These are phyloP conservation scores for Protomyces arabidopsidicola DNA, from an alignment of 1,139 yeast genomes.

Conservation along the genomic window DNA sequence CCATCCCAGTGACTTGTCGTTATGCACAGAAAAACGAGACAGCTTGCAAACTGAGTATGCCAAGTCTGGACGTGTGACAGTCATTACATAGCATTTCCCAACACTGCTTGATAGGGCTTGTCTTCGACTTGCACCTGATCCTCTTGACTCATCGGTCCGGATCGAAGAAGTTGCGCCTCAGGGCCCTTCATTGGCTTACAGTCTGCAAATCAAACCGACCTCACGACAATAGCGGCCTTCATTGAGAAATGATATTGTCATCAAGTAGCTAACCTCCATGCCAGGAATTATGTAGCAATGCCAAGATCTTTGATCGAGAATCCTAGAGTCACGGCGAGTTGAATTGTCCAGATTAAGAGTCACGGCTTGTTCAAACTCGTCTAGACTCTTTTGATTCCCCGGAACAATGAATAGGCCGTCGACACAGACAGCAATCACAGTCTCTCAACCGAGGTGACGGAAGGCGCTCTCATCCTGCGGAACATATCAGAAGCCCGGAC, in stretches of 20 bases:
- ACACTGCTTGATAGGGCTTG: not conserved
- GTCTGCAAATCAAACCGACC: no score
- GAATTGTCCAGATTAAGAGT: no score
- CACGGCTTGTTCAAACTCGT: no score
- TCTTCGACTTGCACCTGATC: no score
- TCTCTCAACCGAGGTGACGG: not conserved
- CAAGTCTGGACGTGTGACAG: slow-evolving; percentile 30
- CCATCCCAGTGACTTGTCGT: slow-evolving; percentile 19
- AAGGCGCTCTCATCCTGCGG: not conserved
- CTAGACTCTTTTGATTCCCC: not conserved
- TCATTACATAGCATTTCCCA: not conserved
- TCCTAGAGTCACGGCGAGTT: no score
- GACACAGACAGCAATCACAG: not conserved
- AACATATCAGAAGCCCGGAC: not conserved
- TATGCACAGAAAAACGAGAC: slow-evolving; percentile 18
- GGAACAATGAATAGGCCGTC: not conserved
- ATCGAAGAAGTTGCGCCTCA: not conserved
- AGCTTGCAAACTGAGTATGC: slow-evolving; percentile 29
- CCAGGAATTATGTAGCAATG: no score
- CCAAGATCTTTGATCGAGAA: no score
- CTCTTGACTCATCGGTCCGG: no score
- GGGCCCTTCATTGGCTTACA: no score
- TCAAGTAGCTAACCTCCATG: no score
- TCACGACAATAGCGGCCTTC: no score
- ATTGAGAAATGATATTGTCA: no score